phyloP scores from a whole-genome alignment of 2,329 filamentous ascomycete genomes.

The Plectosphaerella sp. region DNA sequence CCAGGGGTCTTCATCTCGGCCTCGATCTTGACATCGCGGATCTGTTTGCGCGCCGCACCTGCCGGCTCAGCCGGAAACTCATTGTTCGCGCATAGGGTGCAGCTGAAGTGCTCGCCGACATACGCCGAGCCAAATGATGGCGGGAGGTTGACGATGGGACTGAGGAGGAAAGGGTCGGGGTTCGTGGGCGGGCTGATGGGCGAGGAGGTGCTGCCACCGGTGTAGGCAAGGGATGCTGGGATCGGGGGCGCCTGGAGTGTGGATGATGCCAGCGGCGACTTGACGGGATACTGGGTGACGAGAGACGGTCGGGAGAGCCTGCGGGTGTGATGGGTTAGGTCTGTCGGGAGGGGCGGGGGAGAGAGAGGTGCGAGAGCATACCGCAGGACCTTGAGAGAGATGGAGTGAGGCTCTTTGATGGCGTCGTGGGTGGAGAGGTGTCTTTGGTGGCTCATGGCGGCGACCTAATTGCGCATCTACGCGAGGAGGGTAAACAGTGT shows the following conservation, averaged over 20 bases:
- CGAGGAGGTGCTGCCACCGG: conserved; percentile 21
- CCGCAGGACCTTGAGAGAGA: conserved; percentile 74
- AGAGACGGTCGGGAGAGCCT: conserved; percentile 81
- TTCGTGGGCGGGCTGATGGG: conserved; percentile 33
- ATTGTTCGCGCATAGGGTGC: conserved; percentile 94
- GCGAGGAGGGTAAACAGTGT: background rate
- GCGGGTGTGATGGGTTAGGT: conserved; percentile 8
- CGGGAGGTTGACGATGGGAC: conserved; percentile 73
- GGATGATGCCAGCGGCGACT: conserved; percentile 34
- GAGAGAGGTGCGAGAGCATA: conserved; percentile 23
- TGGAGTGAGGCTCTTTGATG: conserved; percentile 70
- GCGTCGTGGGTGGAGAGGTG: conserved; percentile 49
- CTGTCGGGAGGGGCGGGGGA: background rate
- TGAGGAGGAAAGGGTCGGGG: conserved; percentile 50
- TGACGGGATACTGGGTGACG: conserved; percentile 63
- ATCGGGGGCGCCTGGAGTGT: conserved; percentile 43
- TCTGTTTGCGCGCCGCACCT: conserved; percentile 34
- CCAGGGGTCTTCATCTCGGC: conserved; percentile 93
- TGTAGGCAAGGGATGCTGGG: conserved; percentile 72
- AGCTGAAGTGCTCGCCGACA: conserved; percentile 91
- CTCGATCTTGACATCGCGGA: conserved; percentile 75
- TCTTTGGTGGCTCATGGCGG: conserved; percentile 52
- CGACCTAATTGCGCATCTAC: background rate
- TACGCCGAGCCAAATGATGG: conserved; percentile 91
- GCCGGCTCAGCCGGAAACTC: conserved; percentile 43